A percentile compares a stretch with the other conserved stretches of the same genome.
These are phyloP conservation scores for Adansonia digitata DNA, from an alignment of 345 rosid species.

Conservation along the genomic window DNA sequence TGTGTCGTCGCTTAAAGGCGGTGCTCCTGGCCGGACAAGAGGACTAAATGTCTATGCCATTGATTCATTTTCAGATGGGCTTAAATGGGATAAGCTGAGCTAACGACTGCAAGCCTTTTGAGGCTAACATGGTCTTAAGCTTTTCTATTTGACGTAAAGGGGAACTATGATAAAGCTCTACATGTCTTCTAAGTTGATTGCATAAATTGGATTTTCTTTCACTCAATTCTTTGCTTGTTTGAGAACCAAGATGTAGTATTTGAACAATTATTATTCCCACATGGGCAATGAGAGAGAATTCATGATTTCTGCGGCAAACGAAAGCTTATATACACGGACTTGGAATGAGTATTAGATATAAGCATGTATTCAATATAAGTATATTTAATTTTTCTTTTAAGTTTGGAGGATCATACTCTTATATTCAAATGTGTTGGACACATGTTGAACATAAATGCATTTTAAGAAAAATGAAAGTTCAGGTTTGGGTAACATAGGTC, in stretches of 20 bases:
- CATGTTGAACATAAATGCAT: too few relatives aligned
- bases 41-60: slow-evolving; percentile 53
- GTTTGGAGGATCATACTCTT: too few relatives aligned
- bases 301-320: slow-evolving; percentile 21
- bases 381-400: too few relatives aligned
- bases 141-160: not conserved
- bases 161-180: not conserved
- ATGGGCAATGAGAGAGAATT: slow-evolving; percentile 24
- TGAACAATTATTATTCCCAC: slow-evolving; percentile 19
- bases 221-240: slow-evolving; percentile 26
- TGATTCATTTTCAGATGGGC: slow-evolving; percentile 47
- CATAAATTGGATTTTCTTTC: slow-evolving; percentile 1
- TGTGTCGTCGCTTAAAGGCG: slow-evolving; percentile 59
- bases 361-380: too few relatives aligned
- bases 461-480: too few relatives aligned
- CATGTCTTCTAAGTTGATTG: not conserved
- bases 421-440: too few relatives aligned
- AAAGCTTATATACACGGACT: not conserved
- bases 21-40: slow-evolving; percentile 91
- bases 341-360: too few relatives aligned
- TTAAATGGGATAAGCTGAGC: slow-evolving; percentile 30
- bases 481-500: too few relatives aligned
- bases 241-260: slow-evolving; percentile 14
- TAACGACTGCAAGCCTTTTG: slow-evolving; percentile 2
- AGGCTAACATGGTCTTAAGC: slow-evolving; percentile 18